Conservation (phyloP, 352 stramenopile genomes). For the Phytophthora ohioensis region DNA sequence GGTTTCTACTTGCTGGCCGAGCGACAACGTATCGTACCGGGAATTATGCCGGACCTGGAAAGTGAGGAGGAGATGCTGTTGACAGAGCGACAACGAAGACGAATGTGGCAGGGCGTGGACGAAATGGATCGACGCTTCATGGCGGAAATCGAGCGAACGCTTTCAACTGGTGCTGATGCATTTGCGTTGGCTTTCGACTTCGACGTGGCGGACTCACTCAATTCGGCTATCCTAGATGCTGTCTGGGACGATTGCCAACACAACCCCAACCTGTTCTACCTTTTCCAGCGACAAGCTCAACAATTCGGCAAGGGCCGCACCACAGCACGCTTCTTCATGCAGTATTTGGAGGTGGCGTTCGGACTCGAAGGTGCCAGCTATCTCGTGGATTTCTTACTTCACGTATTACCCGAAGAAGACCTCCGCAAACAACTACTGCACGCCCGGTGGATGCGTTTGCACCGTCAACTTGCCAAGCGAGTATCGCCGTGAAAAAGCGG, state of each 20-base stretch:
- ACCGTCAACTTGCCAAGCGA: constrained; percentile 65
- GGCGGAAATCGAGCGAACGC: constrained; percentile 59
- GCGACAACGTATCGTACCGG: constrained; percentile 13
- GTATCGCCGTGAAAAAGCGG: constrained; percentile 41
- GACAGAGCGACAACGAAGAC: constrained; percentile 33
- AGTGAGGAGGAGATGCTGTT: constrained; percentile 22
- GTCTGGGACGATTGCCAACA: constrained; percentile 89
- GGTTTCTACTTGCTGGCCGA: constrained; percentile 75
- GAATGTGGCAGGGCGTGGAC: constrained; percentile 78
- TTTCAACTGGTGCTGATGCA: constrained; percentile 33
- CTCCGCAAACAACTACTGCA: constrained; percentile 71
- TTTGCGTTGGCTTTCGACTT: constrained; percentile 61
- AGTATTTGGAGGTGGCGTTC: constrained; percentile 88
- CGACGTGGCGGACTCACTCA: constrained; percentile 70
- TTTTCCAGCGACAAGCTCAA: constrained; percentile 82
- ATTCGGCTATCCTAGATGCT: constrained; percentile 77
- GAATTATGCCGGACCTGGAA: constrained; percentile 12
- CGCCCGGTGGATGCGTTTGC: constrained; percentile 75
- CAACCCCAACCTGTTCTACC: constrained; percentile 84
- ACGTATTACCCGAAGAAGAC: constrained; percentile 76
- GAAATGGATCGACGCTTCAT: constrained; percentile 81
- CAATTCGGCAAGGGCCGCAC: constrained; percentile 78
- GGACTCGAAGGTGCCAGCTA: constrained; percentile 74
- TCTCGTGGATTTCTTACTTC: constrained; percentile 84
- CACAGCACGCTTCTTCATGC: constrained; percentile 67